These are phyloP conservation scores for Botryotinia globosa DNA, from an alignment of 2,329 filamentous ascomycete species.

Conservation along the genomic window DNA sequence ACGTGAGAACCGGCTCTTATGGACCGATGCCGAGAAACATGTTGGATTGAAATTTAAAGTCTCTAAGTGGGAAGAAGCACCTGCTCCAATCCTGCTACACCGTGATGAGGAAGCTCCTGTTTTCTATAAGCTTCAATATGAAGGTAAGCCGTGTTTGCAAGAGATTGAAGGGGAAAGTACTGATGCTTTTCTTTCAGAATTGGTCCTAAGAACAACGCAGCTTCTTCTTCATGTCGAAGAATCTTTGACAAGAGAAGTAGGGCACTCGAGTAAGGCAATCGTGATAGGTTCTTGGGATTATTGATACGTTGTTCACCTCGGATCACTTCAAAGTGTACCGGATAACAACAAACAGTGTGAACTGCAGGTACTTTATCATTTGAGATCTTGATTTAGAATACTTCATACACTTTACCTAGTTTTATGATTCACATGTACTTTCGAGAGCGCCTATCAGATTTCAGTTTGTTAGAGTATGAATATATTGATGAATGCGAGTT, in stretches of 20 bases:
- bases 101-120: constrained; percentile 58
- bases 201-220: constrained; percentile 62
- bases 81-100: constrained; percentile 50
- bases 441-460: constrained; percentile 20
- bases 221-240: constrained; percentile 65
- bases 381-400: constrained; percentile 4
- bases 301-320: background rate
- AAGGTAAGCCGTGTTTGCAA: constrained; percentile 52
- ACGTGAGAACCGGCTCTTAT: constrained; percentile 54
- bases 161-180: background rate
- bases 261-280: constrained; percentile 62
- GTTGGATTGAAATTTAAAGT: constrained; percentile 70
- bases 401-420: constrained; percentile 18
- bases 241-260: constrained; percentile 58
- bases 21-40: constrained; percentile 61
- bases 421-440: constrained; percentile 17
- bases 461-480: background rate
- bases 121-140: constrained; percentile 67
- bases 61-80: constrained; percentile 47
- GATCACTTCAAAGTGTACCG: background rate
- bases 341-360: background rate
- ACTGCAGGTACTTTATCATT: background rate
- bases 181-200: constrained; percentile 50
- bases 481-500: background rate
- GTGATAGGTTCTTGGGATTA: constrained; percentile 53